Conservation (phyloP, 345 rosid species). For the Rhodamnia argentea region DNA sequence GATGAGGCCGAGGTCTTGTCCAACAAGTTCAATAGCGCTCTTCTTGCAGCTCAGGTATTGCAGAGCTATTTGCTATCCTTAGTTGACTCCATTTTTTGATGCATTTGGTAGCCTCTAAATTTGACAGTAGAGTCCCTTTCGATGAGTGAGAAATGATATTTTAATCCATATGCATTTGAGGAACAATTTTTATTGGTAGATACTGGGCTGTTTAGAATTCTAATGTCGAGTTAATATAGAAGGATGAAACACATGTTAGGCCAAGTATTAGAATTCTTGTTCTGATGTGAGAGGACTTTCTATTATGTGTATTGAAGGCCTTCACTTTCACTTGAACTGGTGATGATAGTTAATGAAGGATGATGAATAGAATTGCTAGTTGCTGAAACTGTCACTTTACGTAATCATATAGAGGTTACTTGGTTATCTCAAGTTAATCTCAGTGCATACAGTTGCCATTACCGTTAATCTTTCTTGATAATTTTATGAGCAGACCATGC, state of each 20-base stretch:
- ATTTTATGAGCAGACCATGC: neutral
- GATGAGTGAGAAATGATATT: neutral
- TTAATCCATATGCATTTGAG: neutral
- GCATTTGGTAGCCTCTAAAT: neutral
- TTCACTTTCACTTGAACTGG: neutral
- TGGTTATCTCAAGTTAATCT: neutral
- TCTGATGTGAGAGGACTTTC: neutral
- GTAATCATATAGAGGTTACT: neutral
- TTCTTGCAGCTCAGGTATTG: conserved; percentile 74
- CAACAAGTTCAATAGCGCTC: conserved; percentile 47
- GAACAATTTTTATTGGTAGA: neutral
- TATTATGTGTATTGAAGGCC: neutral
- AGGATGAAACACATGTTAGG: neutral
- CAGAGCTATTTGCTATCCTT: neutral
- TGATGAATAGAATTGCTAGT: neutral
- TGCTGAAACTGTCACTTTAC: neutral
- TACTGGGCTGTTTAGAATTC: neutral
- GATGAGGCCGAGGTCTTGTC: conserved; percentile 44
- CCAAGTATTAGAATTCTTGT: neutral
- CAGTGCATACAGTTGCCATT: neutral
- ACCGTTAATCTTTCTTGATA: neutral
- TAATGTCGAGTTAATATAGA: neutral
- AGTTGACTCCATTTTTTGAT: neutral
- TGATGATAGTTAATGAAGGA: neutral
- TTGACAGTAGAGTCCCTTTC: neutral